Conservation (phyloP, 345 rosid species). For the Eucalyptus regnans region DNA sequence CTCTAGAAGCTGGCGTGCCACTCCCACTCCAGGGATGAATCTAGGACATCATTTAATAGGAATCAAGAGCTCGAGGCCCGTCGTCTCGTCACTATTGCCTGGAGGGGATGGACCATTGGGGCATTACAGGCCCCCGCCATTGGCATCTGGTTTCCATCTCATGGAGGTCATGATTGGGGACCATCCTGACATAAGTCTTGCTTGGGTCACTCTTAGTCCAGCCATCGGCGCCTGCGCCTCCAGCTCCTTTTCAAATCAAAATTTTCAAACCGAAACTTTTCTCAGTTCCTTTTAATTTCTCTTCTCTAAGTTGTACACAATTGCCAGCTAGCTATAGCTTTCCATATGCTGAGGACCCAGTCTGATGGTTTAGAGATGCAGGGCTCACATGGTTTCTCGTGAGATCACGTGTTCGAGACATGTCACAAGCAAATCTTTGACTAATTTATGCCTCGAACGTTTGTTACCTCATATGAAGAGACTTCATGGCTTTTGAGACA, state of each 20-base stretch:
- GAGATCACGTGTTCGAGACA: background rate
- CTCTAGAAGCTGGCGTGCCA: background rate
- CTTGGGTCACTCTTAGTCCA: background rate
- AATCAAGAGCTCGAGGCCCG: background rate
- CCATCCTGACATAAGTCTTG: background rate
- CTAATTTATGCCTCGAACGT: background rate
- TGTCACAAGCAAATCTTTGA: background rate
- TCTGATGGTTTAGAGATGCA: too few species aligned
- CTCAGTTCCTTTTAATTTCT: background rate
- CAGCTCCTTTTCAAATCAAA: background rate
- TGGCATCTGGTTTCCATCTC: background rate
- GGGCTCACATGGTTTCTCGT: background rate
- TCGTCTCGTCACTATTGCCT: background rate
- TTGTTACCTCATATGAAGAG: background rate
- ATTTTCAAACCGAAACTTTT: background rate
- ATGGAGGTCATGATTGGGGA: background rate
- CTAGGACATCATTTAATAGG: background rate
- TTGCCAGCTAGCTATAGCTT: background rate
- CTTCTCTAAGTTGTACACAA: background rate
- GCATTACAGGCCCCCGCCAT: background rate
- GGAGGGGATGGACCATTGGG: background rate
- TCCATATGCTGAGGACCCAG: background rate
- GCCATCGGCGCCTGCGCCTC: background rate
- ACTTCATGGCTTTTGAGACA: background rate
- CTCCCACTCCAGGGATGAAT: background rate